Evolutionary conservation across 257 asterid genomes (phyloP).

Genomic region (Fraxinus americana): DNA sequence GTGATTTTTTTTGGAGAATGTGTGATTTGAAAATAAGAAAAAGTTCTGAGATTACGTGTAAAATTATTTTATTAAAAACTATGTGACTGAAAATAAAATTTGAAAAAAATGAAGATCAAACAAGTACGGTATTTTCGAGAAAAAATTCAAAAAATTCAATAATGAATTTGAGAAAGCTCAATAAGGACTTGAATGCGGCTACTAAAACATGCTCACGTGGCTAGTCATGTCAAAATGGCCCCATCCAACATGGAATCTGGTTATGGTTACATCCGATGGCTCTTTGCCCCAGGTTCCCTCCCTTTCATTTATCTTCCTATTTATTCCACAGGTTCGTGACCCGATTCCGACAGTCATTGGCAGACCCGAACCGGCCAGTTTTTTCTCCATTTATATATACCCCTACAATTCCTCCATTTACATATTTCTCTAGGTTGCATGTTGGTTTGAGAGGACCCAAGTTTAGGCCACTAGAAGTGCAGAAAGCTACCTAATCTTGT

Average conservation of each 20-base stretch:
- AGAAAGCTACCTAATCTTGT: conserved; percentile 38
- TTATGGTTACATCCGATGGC: conserved; percentile 44
- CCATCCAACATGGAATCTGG: conserved; percentile 58
- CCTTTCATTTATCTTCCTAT: conserved; percentile 8
- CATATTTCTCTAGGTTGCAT: conserved; percentile 8
- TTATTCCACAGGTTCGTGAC: conserved; percentile 40
- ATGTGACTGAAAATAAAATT: too few relatives aligned
- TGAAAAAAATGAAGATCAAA: too few relatives aligned
- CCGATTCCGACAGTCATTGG: conserved; percentile 41
- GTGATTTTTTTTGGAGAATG: too few relatives aligned
- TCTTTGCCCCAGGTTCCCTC: conserved; percentile 34
- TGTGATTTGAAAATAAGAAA: too few relatives aligned
- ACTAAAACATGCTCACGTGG: conserved; percentile 72
- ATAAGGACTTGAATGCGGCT: conserved; percentile 20
- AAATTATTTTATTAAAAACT: too few relatives aligned
- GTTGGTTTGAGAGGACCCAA: conserved; percentile 34
- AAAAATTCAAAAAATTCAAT: not conserved
- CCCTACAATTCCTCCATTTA: conserved; percentile 25
- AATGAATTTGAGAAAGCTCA: conserved; percentile 8
- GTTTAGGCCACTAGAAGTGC: conserved; percentile 22
- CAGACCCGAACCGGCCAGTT: conserved; percentile 33
- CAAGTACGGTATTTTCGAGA: not conserved
- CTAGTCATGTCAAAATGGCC: conserved; percentile 52
- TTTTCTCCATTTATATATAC: conserved; percentile 37
- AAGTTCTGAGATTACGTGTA: too few relatives aligned